Base-by-base conservation (phyloP, 371 early-diverging fungal genomes). In the Massospora cicadina region DNA sequence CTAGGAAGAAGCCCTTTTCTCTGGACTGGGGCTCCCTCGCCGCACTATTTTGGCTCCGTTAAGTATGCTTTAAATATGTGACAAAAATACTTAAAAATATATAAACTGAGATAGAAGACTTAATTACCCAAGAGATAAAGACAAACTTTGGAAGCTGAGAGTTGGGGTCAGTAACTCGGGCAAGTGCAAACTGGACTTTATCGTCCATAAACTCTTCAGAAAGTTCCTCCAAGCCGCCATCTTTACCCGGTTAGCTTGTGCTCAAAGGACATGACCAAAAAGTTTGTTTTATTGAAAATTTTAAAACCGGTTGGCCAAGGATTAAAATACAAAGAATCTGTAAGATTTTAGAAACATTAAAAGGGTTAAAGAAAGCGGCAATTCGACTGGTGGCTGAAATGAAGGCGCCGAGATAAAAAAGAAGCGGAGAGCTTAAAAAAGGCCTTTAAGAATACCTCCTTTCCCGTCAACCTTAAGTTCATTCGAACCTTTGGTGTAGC, bases 11-110 rank as follows among this genome's bases (percentile, higher is more conserved):
- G 79, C 27, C 88, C 94, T 74, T 93, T 95, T 70, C 87, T 83
- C 43, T 81, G 74, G 56, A 90, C 91, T 3, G 93, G 93, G 10
- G 92, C 95, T 66, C 94, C 93, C 61, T 86, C 89, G 3, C 94
- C 95, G 70, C 93, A 93, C 87, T 88, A 71, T n/a, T n/a, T n/a
- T n/a, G n/a, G n/a, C n/a, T n/a, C n/a, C n/a, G n/a, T n/a, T n/a
- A n/a, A n/a, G n/a, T n/a, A n/a, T n/a, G n/a, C n/a, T n/a, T n/a
- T n/a, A n/a, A n/a, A n/a, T n/a, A n/a, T n/a, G n/a, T n/a, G n/a
- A n/a, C n/a, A n/a, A n/a, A n/a, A n/a, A n/a, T n/a, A n/a, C n/a
- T n/a, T n/a, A n/a, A n/a, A n/a, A n/a, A n/a, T n/a, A n/a, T n/a
- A n/a, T n/a, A n/a, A n/a, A n/a, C n/a, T n/a, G n/a, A n/a, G n/a